These are phyloP conservation scores for Tubosaeta sp. DNA, from an alignment of 768 basidiomycete species.

Conservation along the genomic window DNA sequence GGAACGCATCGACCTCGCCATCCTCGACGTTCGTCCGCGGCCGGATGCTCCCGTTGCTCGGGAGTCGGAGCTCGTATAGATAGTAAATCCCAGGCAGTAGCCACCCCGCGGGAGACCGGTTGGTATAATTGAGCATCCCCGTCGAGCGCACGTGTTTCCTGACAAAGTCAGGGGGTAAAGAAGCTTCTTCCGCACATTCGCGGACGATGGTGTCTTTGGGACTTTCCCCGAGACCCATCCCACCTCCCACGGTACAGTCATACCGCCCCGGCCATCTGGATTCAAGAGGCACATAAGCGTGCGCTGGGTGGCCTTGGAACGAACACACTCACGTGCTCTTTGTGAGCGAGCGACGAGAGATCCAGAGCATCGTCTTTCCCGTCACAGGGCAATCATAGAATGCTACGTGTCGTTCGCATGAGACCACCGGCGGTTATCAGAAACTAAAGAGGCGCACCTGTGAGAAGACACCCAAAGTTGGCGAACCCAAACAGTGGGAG, in stretches of 20 bases:
- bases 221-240: slow-evolving; percentile 38
- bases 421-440: not conserved
- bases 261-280: slow-evolving; percentile 32
- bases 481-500: slow-evolving; percentile 41
- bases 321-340: slow-evolving; percentile 36
- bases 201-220: slow-evolving; percentile 36
- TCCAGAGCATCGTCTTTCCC: slow-evolving; percentile 33
- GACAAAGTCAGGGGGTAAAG: slow-evolving; percentile 28
- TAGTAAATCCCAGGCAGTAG: slow-evolving; percentile 43
- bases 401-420: slow-evolving; percentile 18
- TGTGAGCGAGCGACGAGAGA: slow-evolving; percentile 37
- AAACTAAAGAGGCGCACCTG: slow-evolving; percentile 21
- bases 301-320: not conserved
- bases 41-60: slow-evolving; percentile 27
- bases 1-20: slow-evolving; percentile 41
- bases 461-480: slow-evolving; percentile 45
- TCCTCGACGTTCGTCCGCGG: slow-evolving; percentile 36
- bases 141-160: slow-evolving; percentile 28
- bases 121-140: slow-evolving; percentile 38
- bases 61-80: slow-evolving; percentile 41
- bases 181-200: slow-evolving; percentile 33
- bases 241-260: slow-evolving; percentile 43
- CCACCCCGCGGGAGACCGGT: slow-evolving; percentile 42
- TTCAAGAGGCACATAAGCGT: too few species aligned
- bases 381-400: slow-evolving; percentile 31